Conservation (phyloP, 331 rosid species). For the Dryas integrifolia region DNA sequence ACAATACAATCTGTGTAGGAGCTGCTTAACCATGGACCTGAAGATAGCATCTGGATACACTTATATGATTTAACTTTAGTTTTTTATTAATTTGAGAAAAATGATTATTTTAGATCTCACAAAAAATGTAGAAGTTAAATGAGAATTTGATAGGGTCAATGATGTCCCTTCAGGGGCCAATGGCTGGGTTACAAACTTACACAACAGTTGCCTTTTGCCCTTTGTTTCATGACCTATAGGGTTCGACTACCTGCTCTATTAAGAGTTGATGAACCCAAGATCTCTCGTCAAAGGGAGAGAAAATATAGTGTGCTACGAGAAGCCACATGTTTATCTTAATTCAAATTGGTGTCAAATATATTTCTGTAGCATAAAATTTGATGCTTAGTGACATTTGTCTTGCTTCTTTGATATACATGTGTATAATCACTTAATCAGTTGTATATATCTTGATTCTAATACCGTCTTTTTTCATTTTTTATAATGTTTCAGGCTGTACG, state of each 20-base stretch:
- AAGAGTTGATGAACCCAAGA: not conserved
- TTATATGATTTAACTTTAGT: too few species aligned
- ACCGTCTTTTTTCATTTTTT: not conserved
- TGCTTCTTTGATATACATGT: too few species aligned
- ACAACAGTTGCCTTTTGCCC: too few species aligned
- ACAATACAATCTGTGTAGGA: not conserved
- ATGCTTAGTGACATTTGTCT: not conserved
- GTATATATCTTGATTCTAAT: not conserved
- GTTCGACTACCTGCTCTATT: not conserved
- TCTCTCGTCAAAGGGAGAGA: not conserved
- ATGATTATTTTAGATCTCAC: not conserved
- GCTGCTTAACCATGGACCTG: not conserved
- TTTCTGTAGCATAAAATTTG: not conserved
- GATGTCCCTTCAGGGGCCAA: not conserved
- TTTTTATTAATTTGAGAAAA: not conserved
- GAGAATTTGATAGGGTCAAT: not conserved
- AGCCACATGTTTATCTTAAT: not conserved
- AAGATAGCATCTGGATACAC: not conserved
- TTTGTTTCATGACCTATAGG: not conserved
- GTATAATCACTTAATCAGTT: not conserved
- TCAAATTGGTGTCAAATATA: not conserved
- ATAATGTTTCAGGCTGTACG: slow-evolving; percentile 77
- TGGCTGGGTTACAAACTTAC: not conserved
- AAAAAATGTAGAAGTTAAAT: not conserved
- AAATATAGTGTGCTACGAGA: not conserved